These are phyloP conservation scores for Calonectria pseudoreteaudii DNA, from an alignment of 2,329 filamentous ascomycete genomes.

Conservation along the genomic window DNA sequence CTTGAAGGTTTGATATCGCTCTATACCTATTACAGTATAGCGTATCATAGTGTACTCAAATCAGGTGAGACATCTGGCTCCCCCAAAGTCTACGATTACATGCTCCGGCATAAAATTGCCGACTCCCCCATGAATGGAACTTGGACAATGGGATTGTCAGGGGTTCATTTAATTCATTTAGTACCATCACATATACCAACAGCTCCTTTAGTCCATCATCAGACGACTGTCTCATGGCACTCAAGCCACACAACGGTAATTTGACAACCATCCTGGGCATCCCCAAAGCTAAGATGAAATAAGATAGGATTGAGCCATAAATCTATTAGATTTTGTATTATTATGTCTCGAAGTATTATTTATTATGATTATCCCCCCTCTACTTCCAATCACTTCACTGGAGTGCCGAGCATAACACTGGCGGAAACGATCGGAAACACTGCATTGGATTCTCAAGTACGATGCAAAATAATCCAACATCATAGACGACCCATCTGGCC, in stretches of 20 bases:
- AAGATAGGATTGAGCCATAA: no score
- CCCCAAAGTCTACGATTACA: neutral
- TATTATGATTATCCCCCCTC: no score
- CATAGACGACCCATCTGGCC: no score
- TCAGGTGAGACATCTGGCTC: neutral
- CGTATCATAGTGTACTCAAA: neutral
- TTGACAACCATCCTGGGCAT: neutral
- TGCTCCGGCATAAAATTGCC: neutral
- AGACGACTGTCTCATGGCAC: neutral
- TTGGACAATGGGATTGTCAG: neutral
- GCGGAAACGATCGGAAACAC: no score
- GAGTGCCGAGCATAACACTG: no score
- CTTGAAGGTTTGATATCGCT: neutral
- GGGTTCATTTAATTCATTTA: neutral
- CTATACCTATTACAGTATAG: neutral
- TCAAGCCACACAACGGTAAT: neutral
- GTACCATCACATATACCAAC: fast-evolving
- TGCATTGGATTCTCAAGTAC: no score
- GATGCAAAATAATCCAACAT: no score
- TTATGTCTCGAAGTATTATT: no score
- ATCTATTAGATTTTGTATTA: no score
- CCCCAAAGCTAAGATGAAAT: no score
- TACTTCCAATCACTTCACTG: no score
- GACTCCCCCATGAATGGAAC: neutral
- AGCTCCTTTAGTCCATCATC: neutral